These are phyloP conservation scores for Trichoderma sp. DNA, from an alignment of 2,329 filamentous ascomycete species.

Conservation along the genomic window DNA sequence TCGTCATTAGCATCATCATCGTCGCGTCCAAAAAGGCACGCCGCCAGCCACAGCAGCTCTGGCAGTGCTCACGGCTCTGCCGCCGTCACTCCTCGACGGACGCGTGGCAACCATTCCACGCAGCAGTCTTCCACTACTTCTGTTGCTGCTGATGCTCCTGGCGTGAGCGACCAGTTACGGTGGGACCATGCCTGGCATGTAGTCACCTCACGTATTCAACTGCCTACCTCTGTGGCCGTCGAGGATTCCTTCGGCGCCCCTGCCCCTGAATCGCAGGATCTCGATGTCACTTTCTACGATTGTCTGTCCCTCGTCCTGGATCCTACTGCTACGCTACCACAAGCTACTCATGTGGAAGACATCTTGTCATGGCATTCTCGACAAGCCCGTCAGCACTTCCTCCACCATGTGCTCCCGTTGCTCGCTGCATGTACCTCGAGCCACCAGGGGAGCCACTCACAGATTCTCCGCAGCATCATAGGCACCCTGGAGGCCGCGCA, in stretches of 20 bases:
- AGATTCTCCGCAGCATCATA: constrained; percentile 57
- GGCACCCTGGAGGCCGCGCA: constrained; percentile 63
- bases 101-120: constrained; percentile 21
- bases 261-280: constrained; percentile 48
- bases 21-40: constrained; percentile 29
- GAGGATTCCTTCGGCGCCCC: constrained; percentile 59
- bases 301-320: constrained; percentile 59
- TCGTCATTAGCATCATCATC: constrained; percentile 33
- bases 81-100: constrained; percentile 14
- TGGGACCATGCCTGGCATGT: constrained; percentile 67
- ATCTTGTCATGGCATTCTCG: constrained; percentile 63
- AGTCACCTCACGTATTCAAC: constrained; percentile 60
- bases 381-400: constrained; percentile 64
- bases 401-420: constrained; percentile 61
- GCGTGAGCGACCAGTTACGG: constrained; percentile 54
- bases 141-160: neutral
- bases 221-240: constrained; percentile 59
- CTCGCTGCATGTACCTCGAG: constrained; percentile 55
- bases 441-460: constrained; percentile 48
- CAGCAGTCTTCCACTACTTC: constrained; percentile 21
- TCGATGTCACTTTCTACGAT: constrained; percentile 52
- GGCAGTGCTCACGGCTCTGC: constrained; percentile 2
- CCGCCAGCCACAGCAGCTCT: constrained; percentile 27
- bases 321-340: constrained; percentile 51
- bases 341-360: constrained; percentile 58